Percentiles rank a stretch among this genome's conserved stretches.
Conservation (phyloP, 1,139 yeast genomes). For the Scheffersomyces segobiensis region DNA sequence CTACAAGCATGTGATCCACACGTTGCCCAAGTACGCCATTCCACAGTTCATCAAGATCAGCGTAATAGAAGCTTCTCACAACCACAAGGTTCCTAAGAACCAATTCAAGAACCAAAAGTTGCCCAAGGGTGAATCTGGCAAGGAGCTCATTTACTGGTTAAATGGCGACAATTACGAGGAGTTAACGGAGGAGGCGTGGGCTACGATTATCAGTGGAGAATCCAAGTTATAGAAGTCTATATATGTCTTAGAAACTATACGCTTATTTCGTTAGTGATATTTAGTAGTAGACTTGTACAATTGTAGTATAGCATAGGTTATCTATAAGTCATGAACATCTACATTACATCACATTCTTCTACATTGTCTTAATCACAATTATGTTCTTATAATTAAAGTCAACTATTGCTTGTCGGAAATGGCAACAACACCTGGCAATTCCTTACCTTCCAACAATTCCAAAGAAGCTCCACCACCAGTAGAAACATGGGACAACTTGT, state of each 20-base stretch:
- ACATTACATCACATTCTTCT: not conserved
- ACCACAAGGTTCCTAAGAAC: constrained; percentile 84
- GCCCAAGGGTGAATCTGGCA: constrained; percentile 67
- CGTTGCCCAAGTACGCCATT: constrained; percentile 83
- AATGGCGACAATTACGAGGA: constrained; percentile 54
- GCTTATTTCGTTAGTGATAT: not conserved
- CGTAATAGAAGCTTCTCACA: constrained; percentile 69
- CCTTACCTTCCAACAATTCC: constrained; percentile 97
- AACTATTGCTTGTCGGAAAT: constrained; percentile 63
- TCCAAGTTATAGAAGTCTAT: constrained; percentile 32
- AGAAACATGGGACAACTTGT: constrained; percentile 93
- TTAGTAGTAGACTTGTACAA: no score
- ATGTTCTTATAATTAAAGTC: not conserved
- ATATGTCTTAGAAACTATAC: not conserved
- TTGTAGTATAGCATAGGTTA: not conserved
- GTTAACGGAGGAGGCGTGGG: constrained; percentile 64
- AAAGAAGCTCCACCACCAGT: constrained; percentile 99
- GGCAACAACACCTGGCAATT: constrained; percentile 93
- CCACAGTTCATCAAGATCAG: constrained; percentile 82
- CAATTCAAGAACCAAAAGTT: constrained; percentile 72
- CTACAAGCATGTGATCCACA: constrained; percentile 34
- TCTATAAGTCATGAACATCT: not conserved
- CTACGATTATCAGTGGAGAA: constrained; percentile 41
- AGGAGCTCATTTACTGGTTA: constrained; percentile 71
- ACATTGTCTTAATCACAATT: not conserved